Evolutionary conservation across 768 basidiomycete species (phyloP).

Genomic region (Tylopilus vinaceipallidus): DNA sequence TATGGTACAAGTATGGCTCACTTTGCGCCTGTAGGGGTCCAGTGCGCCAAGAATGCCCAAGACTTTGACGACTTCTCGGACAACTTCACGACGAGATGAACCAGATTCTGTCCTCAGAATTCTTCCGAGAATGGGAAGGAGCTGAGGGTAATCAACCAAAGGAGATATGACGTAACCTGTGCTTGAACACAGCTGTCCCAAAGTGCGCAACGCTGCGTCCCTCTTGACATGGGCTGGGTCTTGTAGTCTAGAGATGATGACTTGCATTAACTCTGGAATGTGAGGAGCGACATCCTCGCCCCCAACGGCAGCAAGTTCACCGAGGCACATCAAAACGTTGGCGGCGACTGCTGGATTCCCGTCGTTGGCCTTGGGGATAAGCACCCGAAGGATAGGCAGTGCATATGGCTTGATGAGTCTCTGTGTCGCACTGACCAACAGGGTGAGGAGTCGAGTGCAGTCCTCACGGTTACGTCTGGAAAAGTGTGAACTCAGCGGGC

Average conservation of each 20-base stretch:
- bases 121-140: constrained; percentile 80
- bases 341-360: constrained; percentile 85
- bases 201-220: constrained; percentile 89
- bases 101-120: constrained; percentile 82
- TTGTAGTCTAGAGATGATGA: constrained; percentile 85
- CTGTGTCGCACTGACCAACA: constrained; percentile 88
- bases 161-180: constrained; percentile 94
- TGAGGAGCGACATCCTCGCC: constrained; percentile 87
- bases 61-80: constrained; percentile 92
- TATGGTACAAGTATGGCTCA: constrained; percentile 31
- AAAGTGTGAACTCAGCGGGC: background rate
- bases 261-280: constrained; percentile 84
- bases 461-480: constrained; percentile 84
- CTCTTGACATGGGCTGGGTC: constrained; percentile 88
- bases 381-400: constrained; percentile 88
- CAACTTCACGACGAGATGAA: constrained; percentile 80
- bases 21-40: constrained; percentile 95
- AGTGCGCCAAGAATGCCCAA: constrained; percentile 94
- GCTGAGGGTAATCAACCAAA: constrained; percentile 85
- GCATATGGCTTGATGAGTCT: constrained; percentile 95
- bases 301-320: constrained; percentile 89
- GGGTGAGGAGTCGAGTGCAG: constrained; percentile 84
- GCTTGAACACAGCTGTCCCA: constrained; percentile 94
- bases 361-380: constrained; percentile 88
- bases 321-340: constrained; percentile 90